Evolutionary conservation across 495 filamentous ascomycete genomes (phyloP), one percentile per base, ranked within the genome.

Genomic region (Podospora pseudocomata): DNA sequence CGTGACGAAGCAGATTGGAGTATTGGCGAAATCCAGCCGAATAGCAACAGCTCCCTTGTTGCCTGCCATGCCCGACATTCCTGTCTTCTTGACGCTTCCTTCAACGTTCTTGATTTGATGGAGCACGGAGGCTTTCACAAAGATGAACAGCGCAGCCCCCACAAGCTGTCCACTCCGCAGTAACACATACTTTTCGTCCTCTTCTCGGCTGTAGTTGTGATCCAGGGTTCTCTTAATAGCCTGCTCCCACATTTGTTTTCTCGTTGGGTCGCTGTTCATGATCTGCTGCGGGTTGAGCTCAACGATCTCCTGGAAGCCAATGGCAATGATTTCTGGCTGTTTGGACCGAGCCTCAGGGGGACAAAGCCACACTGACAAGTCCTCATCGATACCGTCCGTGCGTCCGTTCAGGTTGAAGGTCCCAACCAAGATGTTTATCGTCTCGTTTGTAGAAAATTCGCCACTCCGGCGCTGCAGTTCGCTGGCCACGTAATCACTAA

Each of bases 41-140:
- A 99, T 97, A 9, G 96, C 96, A 39, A 97, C 96, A 4, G 96
- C 95, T 13, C 95, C 95, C 80, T 99, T 99, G 76, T 99, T 99
- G 15, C 95, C 95, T 19, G 94, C 96, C 81, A 98, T 95, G 3
- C 95, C 95, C 39, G 93, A 97, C 82, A 99, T 88, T 15, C 95
- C 95, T 1, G 95, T 99, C 87, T 98, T 99, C 80, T 97, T 98
- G 49, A 97, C 87, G 69, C 89, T 90, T 13, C 95, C 96, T 76
- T 99, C 95, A 2, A 99, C 95, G 73, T 97, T 97, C 75, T 97
- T 97, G 72, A 99, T 92, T 56, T 90, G 84, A 23, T 83, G 83
- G 62, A 99, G 84, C 3, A 85, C 84, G 71, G 88, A 91, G 3
- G 89, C 84, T 75, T 90, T 93, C 5, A 97, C 92, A 73, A 92